Evolutionary conservation across 1,284 basidiomycete species (phyloP), one percentile per base, ranked within the genome.

Genomic region (Pseudozyma thailandica): DNA sequence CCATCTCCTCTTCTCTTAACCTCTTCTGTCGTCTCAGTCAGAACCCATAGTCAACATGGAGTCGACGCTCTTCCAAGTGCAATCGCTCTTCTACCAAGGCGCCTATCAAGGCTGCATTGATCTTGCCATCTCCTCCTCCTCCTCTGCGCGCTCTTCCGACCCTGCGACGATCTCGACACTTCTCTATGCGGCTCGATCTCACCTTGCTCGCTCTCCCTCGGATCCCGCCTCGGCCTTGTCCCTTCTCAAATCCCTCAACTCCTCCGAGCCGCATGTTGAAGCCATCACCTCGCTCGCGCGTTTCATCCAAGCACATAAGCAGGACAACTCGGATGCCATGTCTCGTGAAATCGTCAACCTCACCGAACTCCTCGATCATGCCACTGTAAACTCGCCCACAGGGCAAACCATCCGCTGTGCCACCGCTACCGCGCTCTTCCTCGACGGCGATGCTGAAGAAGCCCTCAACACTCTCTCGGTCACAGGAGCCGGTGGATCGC

Each of bases 61-160:
- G 33, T 58, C 74, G 18, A 57, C 60, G 20, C 63, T 73, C 5
- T 80, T 75, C 47, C 63, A 78, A 49, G 66, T 78, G 13, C 79
- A 82, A 60, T 72, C 72, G 31, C 75, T 81, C 47, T 82, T 79
- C 59, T 81, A 82, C 45, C 80, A 81, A 53, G 77, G 74, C 50
- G 79, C 80, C 23, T 81, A 81, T 44, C 41, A 57, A 31, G 76
- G 72, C n/a, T 78, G 76, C 70, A 66, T 79, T 30, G 74, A 72
- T 9, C 62, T 74, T 8, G 79, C 74, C 2, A 43, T 72, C 28
- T 64, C 56, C 0, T 69, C 61, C 16, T 53, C 70, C 9, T 63
- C 63, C 8, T 47, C 50, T 13, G 44, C 65, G 26, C 56, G 71
- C 28, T 61, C 71, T 8, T 49, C 62, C 4, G 72, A 79, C 31